These are phyloP conservation scores for Morella rubra DNA, from an alignment of 306 rosid species.

Conservation along the genomic window DNA sequence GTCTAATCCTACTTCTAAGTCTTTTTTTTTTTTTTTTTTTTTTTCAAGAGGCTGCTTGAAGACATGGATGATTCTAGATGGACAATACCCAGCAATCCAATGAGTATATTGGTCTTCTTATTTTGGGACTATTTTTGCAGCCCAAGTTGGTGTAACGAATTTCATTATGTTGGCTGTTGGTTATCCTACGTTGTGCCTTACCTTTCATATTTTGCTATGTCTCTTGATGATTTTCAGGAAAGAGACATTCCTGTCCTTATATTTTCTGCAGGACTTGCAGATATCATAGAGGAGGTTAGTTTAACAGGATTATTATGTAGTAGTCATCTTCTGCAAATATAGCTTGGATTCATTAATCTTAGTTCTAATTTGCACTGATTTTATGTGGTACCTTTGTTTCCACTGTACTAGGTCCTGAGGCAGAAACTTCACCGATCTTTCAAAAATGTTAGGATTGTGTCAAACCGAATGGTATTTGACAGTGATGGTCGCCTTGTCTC, in stretches of 20 bases:
- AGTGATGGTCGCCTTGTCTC: slow-evolving; percentile 60
- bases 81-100: slow-evolving; percentile 8
- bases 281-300: slow-evolving; percentile 89
- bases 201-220: slow-evolving; percentile 1
- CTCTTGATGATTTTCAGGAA: slow-evolving; percentile 52
- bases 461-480: slow-evolving; percentile 82
- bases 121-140: background rate
- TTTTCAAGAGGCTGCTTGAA: background rate
- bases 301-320: slow-evolving; percentile 22
- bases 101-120: slow-evolving; percentile 4
- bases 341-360: slow-evolving; percentile 13
- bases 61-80: slow-evolving; percentile 3
- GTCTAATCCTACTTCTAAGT: slow-evolving; percentile 3
- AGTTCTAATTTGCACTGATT: slow-evolving; percentile 16
- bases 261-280: slow-evolving; percentile 97
- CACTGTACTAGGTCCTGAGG: slow-evolving; percentile 63
- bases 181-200: background rate
- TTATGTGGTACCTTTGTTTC: slow-evolving; percentile 17
- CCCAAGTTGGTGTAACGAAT: background rate
- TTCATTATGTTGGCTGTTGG: background rate
- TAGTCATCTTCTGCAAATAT: slow-evolving; percentile 9
- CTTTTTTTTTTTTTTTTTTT: background rate
- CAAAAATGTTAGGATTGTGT: slow-evolving; percentile 76
- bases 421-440: slow-evolving; percentile 79
- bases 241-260: slow-evolving; percentile 80